phyloP scores from a whole-genome alignment of 495 filamentous ascomycete species.

The Xylaria intraflava region DNA sequence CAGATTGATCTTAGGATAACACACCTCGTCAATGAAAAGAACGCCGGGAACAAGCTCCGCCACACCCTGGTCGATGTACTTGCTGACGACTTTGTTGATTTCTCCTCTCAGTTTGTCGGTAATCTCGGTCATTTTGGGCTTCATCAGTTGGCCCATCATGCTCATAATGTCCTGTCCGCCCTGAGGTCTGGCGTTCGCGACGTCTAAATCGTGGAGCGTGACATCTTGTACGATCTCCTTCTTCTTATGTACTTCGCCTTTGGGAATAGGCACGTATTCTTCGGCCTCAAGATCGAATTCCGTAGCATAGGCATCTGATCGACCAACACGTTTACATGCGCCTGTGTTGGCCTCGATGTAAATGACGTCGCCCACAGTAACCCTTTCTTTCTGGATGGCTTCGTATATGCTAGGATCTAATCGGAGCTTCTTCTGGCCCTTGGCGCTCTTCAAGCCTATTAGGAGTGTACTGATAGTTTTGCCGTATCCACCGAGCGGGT shows the following conservation, averaged over 20 bases:
- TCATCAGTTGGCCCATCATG: conserved; percentile 99
- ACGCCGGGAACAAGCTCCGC: conserved; percentile 96
- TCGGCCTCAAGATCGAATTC: conserved; percentile 98
- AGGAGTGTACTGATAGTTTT: conserved; percentile 88
- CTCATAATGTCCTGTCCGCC: conserved; percentile 99
- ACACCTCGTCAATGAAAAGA: conserved; percentile 95
- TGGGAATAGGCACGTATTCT: conserved; percentile 96
- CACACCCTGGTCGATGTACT: conserved; percentile 97
- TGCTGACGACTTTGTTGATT: conserved; percentile 97
- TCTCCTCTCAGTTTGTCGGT: conserved; percentile 91
- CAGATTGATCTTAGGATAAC: conserved; percentile 11
- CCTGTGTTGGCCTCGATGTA: conserved; percentile 99
- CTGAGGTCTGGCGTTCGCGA: conserved; percentile 89
- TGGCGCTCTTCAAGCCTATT: conserved; percentile 81
- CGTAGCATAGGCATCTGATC: conserved; percentile 92
- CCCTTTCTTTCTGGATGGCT: conserved; percentile 95
- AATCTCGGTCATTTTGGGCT: conserved; percentile 97
- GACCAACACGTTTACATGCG: conserved; percentile 89
- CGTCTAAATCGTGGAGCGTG: conserved; percentile 90
- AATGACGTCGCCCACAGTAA: conserved; percentile 92
- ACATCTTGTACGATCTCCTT: conserved; percentile 99
- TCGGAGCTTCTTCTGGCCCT: conserved; percentile 93
- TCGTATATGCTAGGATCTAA: conserved; percentile 98
- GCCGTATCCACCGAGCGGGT: conserved; percentile 91
- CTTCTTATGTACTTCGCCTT: conserved; percentile 99